Conservation (phyloP, 352 stramenopile species). For the Aphanomyces astaci region DNA sequence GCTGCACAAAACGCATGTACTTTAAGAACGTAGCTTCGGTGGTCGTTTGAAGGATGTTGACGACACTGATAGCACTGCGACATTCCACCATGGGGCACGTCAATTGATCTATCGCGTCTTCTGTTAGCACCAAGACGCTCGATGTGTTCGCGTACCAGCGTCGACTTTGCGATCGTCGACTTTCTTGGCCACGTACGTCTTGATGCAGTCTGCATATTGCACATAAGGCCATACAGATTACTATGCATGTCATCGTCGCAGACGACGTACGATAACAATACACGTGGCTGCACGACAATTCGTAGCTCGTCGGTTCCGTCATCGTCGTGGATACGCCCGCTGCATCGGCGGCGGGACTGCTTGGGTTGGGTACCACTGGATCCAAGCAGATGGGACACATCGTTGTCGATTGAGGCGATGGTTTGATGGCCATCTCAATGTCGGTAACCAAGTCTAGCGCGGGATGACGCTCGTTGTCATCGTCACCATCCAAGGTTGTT, state of each 20-base stretch:
- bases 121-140: neutral
- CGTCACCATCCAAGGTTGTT: neutral
- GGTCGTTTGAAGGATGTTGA: conserved; percentile 4
- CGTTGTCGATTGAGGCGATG: no score
- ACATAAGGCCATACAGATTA: no score
- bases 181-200: conserved; percentile 1
- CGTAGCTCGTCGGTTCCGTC: neutral
- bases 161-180: conserved; percentile 1
- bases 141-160: neutral
- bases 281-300: neutral
- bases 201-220: conserved; percentile 1
- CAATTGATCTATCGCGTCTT: neutral
- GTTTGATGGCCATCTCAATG: neutral
- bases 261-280: conserved; percentile 13
- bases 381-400: conserved; percentile 9
- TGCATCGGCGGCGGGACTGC: neutral
- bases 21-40: conserved; percentile 9
- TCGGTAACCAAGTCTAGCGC: neutral
- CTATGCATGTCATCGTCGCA: neutral
- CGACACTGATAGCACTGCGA: neutral
- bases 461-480: neutral
- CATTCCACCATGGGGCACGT: conserved; percentile 1
- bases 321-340: no score
- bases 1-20: neutral
- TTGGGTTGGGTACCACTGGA: neutral